Evolutionary conservation across 2,329 filamentous ascomycete genomes (phyloP), one percentile per base, ranked within the genome.

Genomic region (Aspergillus pseudoviridinutans): DNA sequence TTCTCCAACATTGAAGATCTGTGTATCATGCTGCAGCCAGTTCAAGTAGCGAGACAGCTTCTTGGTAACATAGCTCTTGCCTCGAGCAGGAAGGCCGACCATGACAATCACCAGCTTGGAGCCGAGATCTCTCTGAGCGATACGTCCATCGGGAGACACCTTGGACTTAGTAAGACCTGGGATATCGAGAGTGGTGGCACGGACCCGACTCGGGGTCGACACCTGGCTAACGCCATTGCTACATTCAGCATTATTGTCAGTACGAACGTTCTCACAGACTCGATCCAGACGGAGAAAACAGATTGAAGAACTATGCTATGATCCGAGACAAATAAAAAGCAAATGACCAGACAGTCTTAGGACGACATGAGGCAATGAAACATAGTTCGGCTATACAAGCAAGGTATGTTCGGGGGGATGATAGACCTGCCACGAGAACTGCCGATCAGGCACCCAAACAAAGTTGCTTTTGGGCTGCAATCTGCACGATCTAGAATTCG

Each of bases 61-160:
- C 81, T 97, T 97, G 60, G 94, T 97, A 68, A 99, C 96, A 77
- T 99, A 99, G 55, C 92, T 97, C 79, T 99, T 99, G 71, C 94
- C 94, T 68, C 94, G 84, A 9, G 94, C 94, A 2, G 94, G 94
- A 67, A 99, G 79, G 62, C 94, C 94, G 59, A 99, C 94, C 94
- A 99, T 99, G 73, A 99, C 87, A 68, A 99, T 96, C 71, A 97
- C 91, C 61, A 99, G 82, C 80, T 99, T 99, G 44, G 94, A 90
- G 51, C 92, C 94, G 51, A 99, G 90, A 82, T 99, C 94, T 69
- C 93, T 85, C 71, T 93, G 87, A 55, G 94, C 89, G 66, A 99
- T 99, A 68, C 91, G 87, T 64, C 94, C 94, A 74, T 99, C 94
- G 8, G 94, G 94, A 1, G 94, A 99, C 51, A 96, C 91, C 70